Evolutionary conservation across 441 rosid species (phyloP).

Genomic region (Erodium trifolium): DNA sequence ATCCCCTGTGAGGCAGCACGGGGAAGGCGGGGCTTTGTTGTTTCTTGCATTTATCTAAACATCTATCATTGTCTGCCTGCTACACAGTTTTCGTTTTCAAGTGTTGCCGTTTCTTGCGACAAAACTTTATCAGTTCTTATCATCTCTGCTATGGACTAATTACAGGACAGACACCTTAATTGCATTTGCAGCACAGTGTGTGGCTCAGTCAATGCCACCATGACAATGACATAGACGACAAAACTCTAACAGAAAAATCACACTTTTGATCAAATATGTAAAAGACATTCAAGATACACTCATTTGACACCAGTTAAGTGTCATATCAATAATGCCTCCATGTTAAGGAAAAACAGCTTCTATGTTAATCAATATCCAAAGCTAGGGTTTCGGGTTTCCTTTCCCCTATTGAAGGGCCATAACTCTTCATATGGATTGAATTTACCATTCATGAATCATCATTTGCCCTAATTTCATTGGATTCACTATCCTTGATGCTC

Average conservation of each 20-base stretch:
- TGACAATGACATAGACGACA: background rate
- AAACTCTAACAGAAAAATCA: background rate
- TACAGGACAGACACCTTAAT: constrained; percentile 2
- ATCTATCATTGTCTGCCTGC: background rate
- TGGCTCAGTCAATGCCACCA: background rate
- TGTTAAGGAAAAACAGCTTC: background rate
- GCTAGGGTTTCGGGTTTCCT: no score
- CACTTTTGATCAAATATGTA: background rate
- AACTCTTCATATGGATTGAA: background rate
- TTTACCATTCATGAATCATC: background rate
- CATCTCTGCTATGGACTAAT: background rate
- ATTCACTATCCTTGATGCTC: background rate
- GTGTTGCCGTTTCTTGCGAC: constrained; percentile 6
- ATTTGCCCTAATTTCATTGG: background rate
- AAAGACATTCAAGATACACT: background rate
- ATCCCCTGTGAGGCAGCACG: constrained; percentile 16
- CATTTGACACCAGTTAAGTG: background rate
- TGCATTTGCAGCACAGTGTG: background rate
- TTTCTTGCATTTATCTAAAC: constrained; percentile 10
- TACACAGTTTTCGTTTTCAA: constrained; percentile 4
- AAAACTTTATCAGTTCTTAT: constrained; percentile 1
- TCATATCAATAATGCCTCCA: background rate
- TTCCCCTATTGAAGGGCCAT: background rate
- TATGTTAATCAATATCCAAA: background rate
- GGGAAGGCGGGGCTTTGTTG: constrained; percentile 15